A percentile compares a stretch with the other conserved stretches of the same genome.
Evolutionary conservation across 768 basidiomycete species (phyloP).

Genomic region (Suillus sp.): DNA sequence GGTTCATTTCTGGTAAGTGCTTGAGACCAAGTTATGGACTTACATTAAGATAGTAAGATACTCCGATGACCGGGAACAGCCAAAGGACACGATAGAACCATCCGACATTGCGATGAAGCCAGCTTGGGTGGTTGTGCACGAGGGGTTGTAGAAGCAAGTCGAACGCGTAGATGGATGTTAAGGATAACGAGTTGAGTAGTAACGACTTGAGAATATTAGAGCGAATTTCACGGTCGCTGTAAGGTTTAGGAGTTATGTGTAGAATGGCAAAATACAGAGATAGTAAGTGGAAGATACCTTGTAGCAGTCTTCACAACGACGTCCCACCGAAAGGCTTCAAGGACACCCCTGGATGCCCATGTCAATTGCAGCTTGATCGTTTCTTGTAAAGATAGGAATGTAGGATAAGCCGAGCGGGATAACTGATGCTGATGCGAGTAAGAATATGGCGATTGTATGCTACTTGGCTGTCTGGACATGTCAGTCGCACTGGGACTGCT

Average conservation of each 20-base stretch:
- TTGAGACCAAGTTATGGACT: constrained; percentile 27
- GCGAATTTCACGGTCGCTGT: constrained; percentile 76
- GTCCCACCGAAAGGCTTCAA: constrained; percentile 77
- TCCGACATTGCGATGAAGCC: constrained; percentile 72
- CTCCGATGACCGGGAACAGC: constrained; percentile 75
- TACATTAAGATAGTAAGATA: constrained; percentile 83
- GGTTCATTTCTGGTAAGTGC: background rate
- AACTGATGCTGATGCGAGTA: constrained; percentile 27
- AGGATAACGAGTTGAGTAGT: constrained; percentile 68
- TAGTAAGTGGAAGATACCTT: constrained; percentile 44
- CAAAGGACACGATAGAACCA: constrained; percentile 79
- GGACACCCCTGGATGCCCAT: constrained; percentile 60
- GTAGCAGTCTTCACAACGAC: constrained; percentile 57
- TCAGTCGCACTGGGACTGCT: background rate
- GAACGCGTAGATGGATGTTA: constrained; percentile 76
- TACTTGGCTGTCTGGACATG: constrained; percentile 30
- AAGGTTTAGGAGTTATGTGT: constrained; percentile 14
- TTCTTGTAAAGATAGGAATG: constrained; percentile 65
- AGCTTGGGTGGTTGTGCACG: constrained; percentile 59
- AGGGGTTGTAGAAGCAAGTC: constrained; percentile 72
- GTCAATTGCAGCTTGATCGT: constrained; percentile 60
- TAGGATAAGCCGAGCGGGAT: constrained; percentile 62
- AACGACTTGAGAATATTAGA: constrained; percentile 74
- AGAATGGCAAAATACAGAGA: constrained; percentile 14
- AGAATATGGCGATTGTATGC: constrained; percentile 29